Evolutionary conservation across 2,329 filamentous ascomycete species (phyloP), one percentile per base, ranked within the genome.

Genomic region (Aspergillus spinulosporus): DNA sequence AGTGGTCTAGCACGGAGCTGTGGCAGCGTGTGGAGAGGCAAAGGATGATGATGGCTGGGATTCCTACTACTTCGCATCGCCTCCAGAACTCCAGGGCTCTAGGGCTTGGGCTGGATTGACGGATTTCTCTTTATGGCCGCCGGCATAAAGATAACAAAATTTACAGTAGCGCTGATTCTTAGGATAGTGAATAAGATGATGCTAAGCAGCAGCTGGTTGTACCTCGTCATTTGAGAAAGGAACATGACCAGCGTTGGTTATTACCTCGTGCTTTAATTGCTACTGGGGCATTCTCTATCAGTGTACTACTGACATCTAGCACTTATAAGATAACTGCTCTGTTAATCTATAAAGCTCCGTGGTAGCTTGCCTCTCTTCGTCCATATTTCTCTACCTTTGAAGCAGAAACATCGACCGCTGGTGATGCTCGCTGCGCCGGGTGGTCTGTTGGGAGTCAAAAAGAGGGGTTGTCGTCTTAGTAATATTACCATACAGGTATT

Each of bases 91-190:
- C 21, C 21, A 21, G 21, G 21, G 21, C 21, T 21, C 21, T 21
- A 21, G 21, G 21, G 21, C 21, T 21, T 21, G 21, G 21, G 21
- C 21, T 21, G 50, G 43, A 49, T 54, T 49, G 58, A 61, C 55
- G 56, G 56, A 59, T 66, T 68, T 59, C 61, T 67, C 59, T 66
- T 66, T 64, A 60, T 62, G 58, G 62, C 56, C 46, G 51, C 61
- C 59, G 59, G 62, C 65, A 68, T 62, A 57, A 52, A 46, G 44
- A 48, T 54, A 54, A 50, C 40, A 51, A 49, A 52, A 39, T 55
- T 56, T 57, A 44, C 52, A 53, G 46, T 57, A 56, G 52, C 47
- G 53, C 54, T 58, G 44, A 49, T 47, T 53, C 34, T 57, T 44
- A 32, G 49, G 37, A 53, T 58, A 56, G 56, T 51, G 43, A 50